Evolutionary conservation across 768 basidiomycete genomes (phyloP).

Genomic region (Chlorophyllum brunneum): DNA sequence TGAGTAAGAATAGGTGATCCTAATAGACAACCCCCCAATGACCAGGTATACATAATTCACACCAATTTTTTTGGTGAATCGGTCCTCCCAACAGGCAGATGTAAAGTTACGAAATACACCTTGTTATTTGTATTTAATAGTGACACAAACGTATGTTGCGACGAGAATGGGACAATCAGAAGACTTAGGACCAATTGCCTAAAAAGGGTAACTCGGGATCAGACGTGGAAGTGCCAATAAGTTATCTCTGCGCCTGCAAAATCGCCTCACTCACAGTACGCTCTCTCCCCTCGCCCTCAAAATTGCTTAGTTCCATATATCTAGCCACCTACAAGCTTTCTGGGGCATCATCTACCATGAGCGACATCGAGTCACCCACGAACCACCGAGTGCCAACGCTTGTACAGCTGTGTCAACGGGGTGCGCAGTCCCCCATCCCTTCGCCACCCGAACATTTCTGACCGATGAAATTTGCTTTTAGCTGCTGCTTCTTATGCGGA

Average conservation of each 20-base stretch:
- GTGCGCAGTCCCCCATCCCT: conserved; percentile 34
- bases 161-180: too few relatives aligned
- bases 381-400: conserved; percentile 54
- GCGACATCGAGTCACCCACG: conserved; percentile 15
- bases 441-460: conserved; percentile 6
- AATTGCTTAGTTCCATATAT: not conserved
- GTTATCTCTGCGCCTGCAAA: not conserved
- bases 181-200: conserved; percentile 2
- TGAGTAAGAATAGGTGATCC: too few relatives aligned
- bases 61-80: too few relatives aligned
- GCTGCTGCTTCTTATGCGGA: conserved; percentile 6
- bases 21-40: too few relatives aligned
- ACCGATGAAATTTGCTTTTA: conserved; percentile 4
- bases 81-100: too few relatives aligned
- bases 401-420: conserved; percentile 68
- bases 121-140: too few relatives aligned
- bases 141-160: too few relatives aligned
- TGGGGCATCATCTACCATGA: conserved; percentile 16
- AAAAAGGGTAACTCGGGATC: conserved; percentile 9
- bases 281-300: not conserved
- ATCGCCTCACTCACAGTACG: conserved; percentile 1
- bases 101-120: too few relatives aligned
- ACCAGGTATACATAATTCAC: too few relatives aligned
- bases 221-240: conserved; percentile 10
- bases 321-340: not conserved